phyloP scores from a whole-genome alignment of 495 filamentous ascomycete species.

The Xylaria venustula region DNA sequence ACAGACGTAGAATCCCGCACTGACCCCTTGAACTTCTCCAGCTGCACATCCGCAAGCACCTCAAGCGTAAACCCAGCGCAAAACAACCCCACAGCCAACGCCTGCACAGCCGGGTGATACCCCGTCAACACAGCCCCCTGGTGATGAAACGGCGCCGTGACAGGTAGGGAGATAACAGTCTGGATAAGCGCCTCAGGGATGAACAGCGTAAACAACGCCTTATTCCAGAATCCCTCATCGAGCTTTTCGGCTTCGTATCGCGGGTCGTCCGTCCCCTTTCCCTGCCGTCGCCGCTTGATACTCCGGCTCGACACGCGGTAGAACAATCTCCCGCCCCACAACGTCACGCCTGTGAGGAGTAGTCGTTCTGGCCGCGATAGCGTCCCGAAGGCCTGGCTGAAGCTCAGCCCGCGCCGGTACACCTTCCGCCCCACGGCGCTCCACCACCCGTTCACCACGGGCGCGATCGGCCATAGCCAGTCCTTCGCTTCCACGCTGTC shows the following conservation, averaged over 20 bases:
- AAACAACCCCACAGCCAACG: constrained; percentile 54
- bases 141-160: constrained; percentile 51
- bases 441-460: constrained; percentile 60
- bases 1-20: constrained; percentile 30
- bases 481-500: constrained; percentile 57
- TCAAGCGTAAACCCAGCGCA: constrained; percentile 53
- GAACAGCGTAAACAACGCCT: constrained; percentile 47
- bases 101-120: constrained; percentile 29
- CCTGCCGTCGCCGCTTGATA: constrained; percentile 19
- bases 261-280: constrained; percentile 52
- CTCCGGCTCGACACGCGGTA: constrained; percentile 48
- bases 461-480: constrained; percentile 54
- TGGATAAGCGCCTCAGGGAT: constrained; percentile 52
- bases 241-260: constrained; percentile 51
- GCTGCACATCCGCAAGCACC: constrained; percentile 53
- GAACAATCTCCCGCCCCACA: constrained; percentile 56
- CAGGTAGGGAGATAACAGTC: constrained; percentile 54
- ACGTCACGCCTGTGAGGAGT: constrained; percentile 50
- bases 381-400: constrained; percentile 39
- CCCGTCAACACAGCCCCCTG: constrained; percentile 24
- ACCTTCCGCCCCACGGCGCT: constrained; percentile 50
- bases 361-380: constrained; percentile 52
- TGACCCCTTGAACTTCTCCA: constrained; percentile 39
- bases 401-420: constrained; percentile 36
- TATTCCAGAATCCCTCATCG: constrained; percentile 53